Evolutionary conservation across 164 flowering plant species (phyloP).

Genomic region (Chimonanthus praecox): DNA sequence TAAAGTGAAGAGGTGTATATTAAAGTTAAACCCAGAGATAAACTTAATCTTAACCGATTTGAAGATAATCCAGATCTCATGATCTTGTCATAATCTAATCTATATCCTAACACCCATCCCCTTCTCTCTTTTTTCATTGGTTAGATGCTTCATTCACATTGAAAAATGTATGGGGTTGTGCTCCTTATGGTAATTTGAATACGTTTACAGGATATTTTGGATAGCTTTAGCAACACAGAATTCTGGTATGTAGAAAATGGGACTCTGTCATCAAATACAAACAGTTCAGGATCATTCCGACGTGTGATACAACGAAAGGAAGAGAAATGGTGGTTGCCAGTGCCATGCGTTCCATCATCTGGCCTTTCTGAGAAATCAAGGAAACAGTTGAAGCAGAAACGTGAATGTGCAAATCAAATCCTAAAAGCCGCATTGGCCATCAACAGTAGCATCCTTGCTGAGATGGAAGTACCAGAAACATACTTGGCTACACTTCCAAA

Average conservation of each 20-base stretch:
- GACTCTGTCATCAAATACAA: conserved; percentile 39
- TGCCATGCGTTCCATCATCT: conserved; percentile 65
- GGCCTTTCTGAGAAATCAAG: conserved; percentile 75
- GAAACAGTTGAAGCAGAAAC: conserved; percentile 66
- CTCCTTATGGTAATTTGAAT: too few relatives aligned
- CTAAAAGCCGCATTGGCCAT: conserved; percentile 95
- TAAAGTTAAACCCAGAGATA: too few relatives aligned
- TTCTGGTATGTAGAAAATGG: conserved; percentile 77
- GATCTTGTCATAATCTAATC: too few relatives aligned
- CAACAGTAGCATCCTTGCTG: conserved; percentile 65
- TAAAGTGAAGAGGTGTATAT: too few relatives aligned
- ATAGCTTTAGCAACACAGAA: conserved; percentile 56
- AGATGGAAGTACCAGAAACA: conserved; percentile 86
- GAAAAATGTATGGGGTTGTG: too few relatives aligned
- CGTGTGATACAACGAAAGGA: conserved; percentile 54
- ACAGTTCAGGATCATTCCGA: conserved; percentile 56
- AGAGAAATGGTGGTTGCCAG: conserved; percentile 98
- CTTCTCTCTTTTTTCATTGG: background rate
- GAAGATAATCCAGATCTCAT: too few relatives aligned
- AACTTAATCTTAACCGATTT: too few relatives aligned
- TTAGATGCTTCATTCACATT: too few relatives aligned
- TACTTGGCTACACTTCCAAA: conserved; percentile 81
- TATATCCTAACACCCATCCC: too few relatives aligned
- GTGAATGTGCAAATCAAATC: conserved; percentile 80
- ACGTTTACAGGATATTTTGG: conserved; percentile 60